Evolutionary conservation across 345 rosid species (phyloP), one percentile per base, ranked within the genome.

Genomic region (Cochlearia excelsa): DNA sequence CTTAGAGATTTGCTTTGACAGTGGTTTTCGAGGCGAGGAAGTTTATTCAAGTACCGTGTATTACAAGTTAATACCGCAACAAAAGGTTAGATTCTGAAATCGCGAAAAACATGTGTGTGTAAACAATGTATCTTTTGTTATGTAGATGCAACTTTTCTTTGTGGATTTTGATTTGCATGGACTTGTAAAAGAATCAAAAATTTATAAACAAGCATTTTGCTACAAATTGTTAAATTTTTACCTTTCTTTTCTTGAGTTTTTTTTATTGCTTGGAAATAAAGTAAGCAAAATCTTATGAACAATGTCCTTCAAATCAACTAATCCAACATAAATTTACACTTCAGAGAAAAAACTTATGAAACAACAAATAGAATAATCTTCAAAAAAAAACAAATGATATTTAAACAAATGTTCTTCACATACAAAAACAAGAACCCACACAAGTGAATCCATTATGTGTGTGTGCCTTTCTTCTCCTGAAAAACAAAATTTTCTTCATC

Each of bases 1-100:
- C 71, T 78, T 47, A 69, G 67, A 77, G 88, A 84, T 60, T 66
- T 82, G 75, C 79, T 79, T 27, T 79, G 39, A 51, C 3, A 26
- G 34, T 52, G 31, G 9, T 33, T 56, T 38, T 31, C 30, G n/a
- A 9, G 47, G 27, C 54, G 61, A 51, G 28, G 30, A 48, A 28
- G 46, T 50, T 5, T 66, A 30, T 26, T 66, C 45, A 35, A 34
- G 34, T 58, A 51, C 53, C 50, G 23, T 60, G 57, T 30, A 38
- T 23, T 2, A 45, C 61, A 62, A 48, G 28, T 43, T 54, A 54
- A 29, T 52, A 52, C 35, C 9, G 7, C 47, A 0, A 7, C 46
- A 54, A 59, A 51, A 52, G 66, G 66, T 68, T 43, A 68, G 45
- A 30, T 30, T 60, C 35, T 37, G 54, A 68, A 16, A 44, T n/a